Conservation (phyloP, 2,329 filamentous ascomycete genomes). For the Scytalidium lignicola region DNA sequence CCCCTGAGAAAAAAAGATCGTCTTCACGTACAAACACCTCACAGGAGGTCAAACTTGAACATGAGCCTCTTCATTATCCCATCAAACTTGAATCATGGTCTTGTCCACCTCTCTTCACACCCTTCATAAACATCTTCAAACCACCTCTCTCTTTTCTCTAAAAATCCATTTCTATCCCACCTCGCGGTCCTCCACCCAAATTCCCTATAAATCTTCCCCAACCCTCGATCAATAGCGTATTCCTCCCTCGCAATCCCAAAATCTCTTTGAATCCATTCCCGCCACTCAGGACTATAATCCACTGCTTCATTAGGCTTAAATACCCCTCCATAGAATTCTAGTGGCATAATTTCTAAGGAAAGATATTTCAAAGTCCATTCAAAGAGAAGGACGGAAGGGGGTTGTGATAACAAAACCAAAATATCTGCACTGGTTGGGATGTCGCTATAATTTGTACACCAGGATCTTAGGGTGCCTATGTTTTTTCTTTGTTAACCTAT, state of each 20-base stretch:
- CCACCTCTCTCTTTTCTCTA: neutral
- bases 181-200: neutral
- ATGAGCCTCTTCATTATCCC: no score
- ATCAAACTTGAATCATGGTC: no score
- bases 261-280: neutral
- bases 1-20: no score
- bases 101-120: neutral
- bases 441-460: neutral
- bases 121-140: neutral
- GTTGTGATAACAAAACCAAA: neutral
- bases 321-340: neutral
- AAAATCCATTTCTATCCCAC: neutral
- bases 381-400: neutral
- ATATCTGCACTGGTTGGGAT: neutral
- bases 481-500: neutral
- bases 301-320: neutral
- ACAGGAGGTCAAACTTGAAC: no score
- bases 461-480: neutral
- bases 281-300: neutral
- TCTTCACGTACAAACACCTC: no score
- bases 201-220: neutral
- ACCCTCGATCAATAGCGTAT: neutral
- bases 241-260: neutral
- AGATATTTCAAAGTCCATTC: neutral
- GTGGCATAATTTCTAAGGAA: neutral